Percentiles rank a stretch among this genome's conserved stretches.
Evolutionary conservation across 257 asterid genomes (phyloP).

Genomic region (Ilex aquifolium): DNA sequence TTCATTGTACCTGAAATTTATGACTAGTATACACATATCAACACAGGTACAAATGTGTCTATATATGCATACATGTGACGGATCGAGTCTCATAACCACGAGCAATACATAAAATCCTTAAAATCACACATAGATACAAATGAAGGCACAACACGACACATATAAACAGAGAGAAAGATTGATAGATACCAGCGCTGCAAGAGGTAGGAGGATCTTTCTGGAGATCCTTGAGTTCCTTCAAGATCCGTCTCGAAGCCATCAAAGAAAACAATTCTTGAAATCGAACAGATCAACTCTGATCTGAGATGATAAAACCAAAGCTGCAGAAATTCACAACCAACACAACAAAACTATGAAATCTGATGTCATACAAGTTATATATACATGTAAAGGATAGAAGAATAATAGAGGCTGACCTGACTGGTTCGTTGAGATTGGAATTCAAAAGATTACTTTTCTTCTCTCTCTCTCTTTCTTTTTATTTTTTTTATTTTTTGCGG

Average conservation of each 20-base stretch:
- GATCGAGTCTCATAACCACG: too few relatives aligned
- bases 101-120: neutral
- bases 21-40: too few relatives aligned
- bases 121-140: conserved; percentile 3
- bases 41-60: too few relatives aligned
- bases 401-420: too few relatives aligned
- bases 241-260: conserved; percentile 64
- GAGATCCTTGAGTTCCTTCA: conserved; percentile 56
- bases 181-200: conserved; percentile 40
- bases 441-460: too few relatives aligned
- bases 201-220: conserved; percentile 55
- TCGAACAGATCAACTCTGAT: conserved; percentile 14
- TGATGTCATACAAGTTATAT: too few relatives aligned
- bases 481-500: too few relatives aligned
- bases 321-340: conserved; percentile 9
- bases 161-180: neutral
- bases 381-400: too few relatives aligned
- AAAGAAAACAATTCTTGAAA: conserved; percentile 4
- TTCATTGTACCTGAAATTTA: too few relatives aligned
- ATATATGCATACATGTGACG: too few relatives aligned
- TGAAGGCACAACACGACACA: conserved; percentile 4
- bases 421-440: too few relatives aligned
- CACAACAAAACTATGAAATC: conserved; percentile 2
- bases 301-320: conserved; percentile 20
- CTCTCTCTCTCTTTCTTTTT: too few relatives aligned